Base-by-base conservation (phyloP, 108 stramenopile species). In the Nitzschia putrida region DNA sequence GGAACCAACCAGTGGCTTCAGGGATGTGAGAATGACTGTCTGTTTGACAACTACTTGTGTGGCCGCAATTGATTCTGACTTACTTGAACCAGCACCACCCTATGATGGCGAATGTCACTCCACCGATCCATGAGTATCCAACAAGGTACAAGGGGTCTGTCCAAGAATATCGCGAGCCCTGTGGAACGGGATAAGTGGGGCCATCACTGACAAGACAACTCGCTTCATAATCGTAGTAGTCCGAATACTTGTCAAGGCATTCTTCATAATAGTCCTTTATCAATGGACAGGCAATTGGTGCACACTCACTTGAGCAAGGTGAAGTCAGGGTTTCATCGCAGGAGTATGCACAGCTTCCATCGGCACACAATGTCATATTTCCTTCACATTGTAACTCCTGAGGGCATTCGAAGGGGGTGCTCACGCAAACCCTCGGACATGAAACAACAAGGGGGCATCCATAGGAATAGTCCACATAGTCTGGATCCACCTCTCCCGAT, bases 361-460 rank as follows among this genome's bases (percentile, higher is more conserved):
- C 86, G 43, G 14, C 50, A 68, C 85, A 86, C 8, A 83, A 69
- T 53, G 42, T 71, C 24, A 39, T 50, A 8, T 44, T 53, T 20
- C 22, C 61, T 10, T 45, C 53, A 61, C 83, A 84, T 9, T 14
- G 11, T 34, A 67, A 65, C 34, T 56, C 69, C 16, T 26, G 23
- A 16, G 85, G 85, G 59, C 85, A 87, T 40, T 78, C 72, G 29
- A 61, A 43, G 13, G 50, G 67, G 18, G 52, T 67, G 18, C 76
- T 70, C 25, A 82, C 81, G 53, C 87, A 88, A 11, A 85, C 60
- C 9, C 74, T 40, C 10, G 72, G 71, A 55, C 87, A 88, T 13
- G 82, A 79, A 11, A 77, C 74, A 21, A 59, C 75, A 21, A 72
- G 79, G 16, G 87, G 87, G 50, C 87, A 85, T 44, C 54, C 26